These are phyloP conservation scores for Plasmodium chabaudi DNA, from an alignment of 169 alveolate species.

Conservation along the genomic window DNA sequence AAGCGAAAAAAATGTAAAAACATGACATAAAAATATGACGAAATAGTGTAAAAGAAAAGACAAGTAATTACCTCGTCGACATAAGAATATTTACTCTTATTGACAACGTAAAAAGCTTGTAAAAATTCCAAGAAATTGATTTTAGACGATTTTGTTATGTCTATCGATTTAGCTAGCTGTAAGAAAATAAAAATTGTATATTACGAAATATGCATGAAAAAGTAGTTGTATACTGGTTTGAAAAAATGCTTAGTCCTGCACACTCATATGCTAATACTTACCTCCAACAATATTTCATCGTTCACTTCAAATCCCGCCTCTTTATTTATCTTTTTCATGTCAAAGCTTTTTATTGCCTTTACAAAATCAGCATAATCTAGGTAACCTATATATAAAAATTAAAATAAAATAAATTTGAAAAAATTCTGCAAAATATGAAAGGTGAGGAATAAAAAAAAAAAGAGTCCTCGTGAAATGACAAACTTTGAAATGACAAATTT, in stretches of 20 bases:
- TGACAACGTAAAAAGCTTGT: conserved; percentile 91
- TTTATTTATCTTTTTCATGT: conserved; percentile 84
- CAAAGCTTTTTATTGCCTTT: conserved; percentile 85
- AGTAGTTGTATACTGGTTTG: no score
- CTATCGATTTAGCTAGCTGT: conserved; percentile 89
- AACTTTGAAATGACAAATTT: no score
- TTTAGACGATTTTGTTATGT: conserved; percentile 85
- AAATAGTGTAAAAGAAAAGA: neutral
- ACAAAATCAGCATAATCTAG: conserved; percentile 88
- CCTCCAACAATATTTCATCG: conserved; percentile 82
- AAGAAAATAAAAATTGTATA: conserved; percentile 7
- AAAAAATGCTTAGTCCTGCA: neutral
- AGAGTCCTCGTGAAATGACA: neutral
- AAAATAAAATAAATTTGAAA: neutral
- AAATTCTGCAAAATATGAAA: neutral
- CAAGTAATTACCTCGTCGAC: conserved; percentile 86
- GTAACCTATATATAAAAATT: conserved; percentile 74
- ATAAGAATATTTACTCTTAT: conserved; percentile 86
- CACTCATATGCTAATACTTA: neutral
- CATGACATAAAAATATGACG: neutral
- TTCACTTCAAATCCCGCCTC: conserved; percentile 88
- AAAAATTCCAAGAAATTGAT: conserved; percentile 89
- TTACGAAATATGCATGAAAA: neutral
- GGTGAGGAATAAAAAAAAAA: neutral
- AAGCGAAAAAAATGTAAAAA: neutral